These are phyloP conservation scores for Trypanosoma platydactyli DNA, from an alignment of 208 protist genomes.

Conservation along the genomic window DNA sequence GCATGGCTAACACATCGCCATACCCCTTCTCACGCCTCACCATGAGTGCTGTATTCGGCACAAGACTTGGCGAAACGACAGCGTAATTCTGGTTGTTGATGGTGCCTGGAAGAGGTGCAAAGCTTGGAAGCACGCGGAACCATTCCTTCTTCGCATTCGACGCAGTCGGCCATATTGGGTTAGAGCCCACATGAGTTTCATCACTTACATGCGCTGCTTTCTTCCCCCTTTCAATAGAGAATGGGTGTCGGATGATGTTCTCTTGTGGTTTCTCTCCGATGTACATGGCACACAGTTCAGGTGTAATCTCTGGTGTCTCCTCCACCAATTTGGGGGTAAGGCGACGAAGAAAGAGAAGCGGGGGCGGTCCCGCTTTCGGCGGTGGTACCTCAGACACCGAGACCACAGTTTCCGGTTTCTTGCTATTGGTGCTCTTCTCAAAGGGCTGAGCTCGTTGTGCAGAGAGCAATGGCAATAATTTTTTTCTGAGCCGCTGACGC, in stretches of 20 bases:
- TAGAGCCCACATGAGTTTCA: slow-evolving; percentile 21
- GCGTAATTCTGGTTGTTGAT: slow-evolving; percentile 38
- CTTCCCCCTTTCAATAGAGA: not conserved
- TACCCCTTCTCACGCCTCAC: slow-evolving; percentile 30
- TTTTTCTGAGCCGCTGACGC: too few relatives aligned
- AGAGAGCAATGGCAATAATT: too few relatives aligned
- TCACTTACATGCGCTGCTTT: not conserved
- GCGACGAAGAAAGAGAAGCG: slow-evolving; percentile 16
- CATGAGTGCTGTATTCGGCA: slow-evolving; percentile 43
- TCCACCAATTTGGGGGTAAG: slow-evolving; percentile 5
- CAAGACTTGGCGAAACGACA: slow-evolving; percentile 32
- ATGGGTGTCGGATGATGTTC: slow-evolving; percentile 19
- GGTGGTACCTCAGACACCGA: slow-evolving; percentile 2
- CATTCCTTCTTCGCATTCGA: slow-evolving; percentile 35
- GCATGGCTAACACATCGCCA: slow-evolving; percentile 37
- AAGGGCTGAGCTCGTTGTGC: too few relatives aligned
- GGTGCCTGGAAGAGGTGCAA: slow-evolving; percentile 78
- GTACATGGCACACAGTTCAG: slow-evolving; percentile 28
- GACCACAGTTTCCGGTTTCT: too few relatives aligned
- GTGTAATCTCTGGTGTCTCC: slow-evolving; percentile 21
- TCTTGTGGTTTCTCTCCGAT: slow-evolving; percentile 23
- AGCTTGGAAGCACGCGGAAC: slow-evolving; percentile 73
- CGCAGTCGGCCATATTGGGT: slow-evolving; percentile 28
- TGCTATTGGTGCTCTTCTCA: too few relatives aligned
- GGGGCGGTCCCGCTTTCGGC: slow-evolving; percentile 23